phyloP scores from a whole-genome alignment of 1,284 basidiomycete genomes.

The Ustilago xerochloae region DNA sequence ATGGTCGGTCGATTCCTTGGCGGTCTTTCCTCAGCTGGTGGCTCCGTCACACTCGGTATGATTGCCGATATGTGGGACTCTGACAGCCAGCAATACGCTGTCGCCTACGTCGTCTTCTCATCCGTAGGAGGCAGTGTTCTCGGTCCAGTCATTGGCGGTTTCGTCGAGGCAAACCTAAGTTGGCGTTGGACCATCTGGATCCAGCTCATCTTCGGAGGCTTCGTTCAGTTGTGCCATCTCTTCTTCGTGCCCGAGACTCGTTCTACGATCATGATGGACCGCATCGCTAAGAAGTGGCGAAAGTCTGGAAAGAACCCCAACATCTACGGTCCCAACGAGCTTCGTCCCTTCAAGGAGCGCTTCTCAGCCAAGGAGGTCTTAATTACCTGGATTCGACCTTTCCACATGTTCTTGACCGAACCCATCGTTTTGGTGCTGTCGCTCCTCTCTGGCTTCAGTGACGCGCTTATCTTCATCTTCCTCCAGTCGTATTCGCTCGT shows the following conservation, averaged over 20 bases:
- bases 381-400: conserved; percentile 68
- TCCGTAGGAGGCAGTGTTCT: conserved; percentile 69
- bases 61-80: conserved; percentile 66
- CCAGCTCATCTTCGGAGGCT: conserved; percentile 69
- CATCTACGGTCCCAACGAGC: conserved; percentile 68
- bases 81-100: conserved; percentile 67
- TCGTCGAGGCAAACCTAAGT: conserved; percentile 33
- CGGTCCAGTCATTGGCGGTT: conserved; percentile 64
- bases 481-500: conserved; percentile 69
- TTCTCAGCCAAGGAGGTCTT: conserved; percentile 68
- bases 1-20: conserved; percentile 68
- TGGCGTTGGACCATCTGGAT: conserved; percentile 69
- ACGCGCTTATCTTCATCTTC: conserved; percentile 70
- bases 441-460: conserved; percentile 69
- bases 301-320: conserved; percentile 48
- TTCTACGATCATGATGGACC: conserved; percentile 68
- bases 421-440: conserved; percentile 70
- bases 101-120: conserved; percentile 63
- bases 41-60: conserved; percentile 70
- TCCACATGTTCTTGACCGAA: conserved; percentile 68
- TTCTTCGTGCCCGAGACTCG: conserved; percentile 70
- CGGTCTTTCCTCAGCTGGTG: conserved; percentile 68
- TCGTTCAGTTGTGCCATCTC: conserved; percentile 69
- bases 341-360: conserved; percentile 63
- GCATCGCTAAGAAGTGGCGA: conserved; percentile 68